Base-by-base conservation (phyloP, 176 grass and related monocot species). In the Triticum turgidum region DNA sequence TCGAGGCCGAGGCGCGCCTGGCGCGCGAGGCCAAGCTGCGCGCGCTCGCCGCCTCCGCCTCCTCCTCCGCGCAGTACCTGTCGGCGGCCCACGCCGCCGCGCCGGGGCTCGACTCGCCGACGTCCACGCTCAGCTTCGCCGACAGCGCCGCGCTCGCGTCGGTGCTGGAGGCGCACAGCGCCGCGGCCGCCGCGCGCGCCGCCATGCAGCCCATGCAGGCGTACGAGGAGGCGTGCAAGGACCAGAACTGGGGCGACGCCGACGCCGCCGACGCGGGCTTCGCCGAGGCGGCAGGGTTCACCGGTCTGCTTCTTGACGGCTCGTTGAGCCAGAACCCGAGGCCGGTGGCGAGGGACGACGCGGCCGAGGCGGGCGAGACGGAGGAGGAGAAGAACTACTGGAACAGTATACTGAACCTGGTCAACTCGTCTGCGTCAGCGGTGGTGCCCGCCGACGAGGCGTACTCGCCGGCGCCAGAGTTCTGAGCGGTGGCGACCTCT, bases 1-100 rank as follows among this genome's bases (percentile, higher is more conserved):
- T 95, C 52, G 94, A 95, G 80, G 94, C 94, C 61, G 94, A 95
- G 94, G 90, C 93, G 54, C 90, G 93, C 42, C 90, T 95, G 17
- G 93, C 86, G 9, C 80, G 88, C 2, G 88, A 95, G 83, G 89
- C 94, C 84, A 95, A 91, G 81, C 89, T 95, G 49, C 89, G 94
- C 20, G 82, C 91, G 0, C 51, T 86, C 25, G 82, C 87, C 65
- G 3, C 61, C 0, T 83, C 80, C 9, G 29, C 73, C 7, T 76
- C 68, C 11, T 45, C 47, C 21, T 14, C 77, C 42, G 56, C 30
- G 24, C 66, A 34, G 42, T 80, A 61, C 29, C 79, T 49, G 35
- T 13, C 10, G 13, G 10, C 8, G 2, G 12, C 62, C 1, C 68
- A 51, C 8, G 70, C 59, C 8, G 70, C 67, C 1, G 80, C 58